Evolutionary conservation across 768 basidiomycete species (phyloP).

Genomic region (Nevesoporus exiguus): DNA sequence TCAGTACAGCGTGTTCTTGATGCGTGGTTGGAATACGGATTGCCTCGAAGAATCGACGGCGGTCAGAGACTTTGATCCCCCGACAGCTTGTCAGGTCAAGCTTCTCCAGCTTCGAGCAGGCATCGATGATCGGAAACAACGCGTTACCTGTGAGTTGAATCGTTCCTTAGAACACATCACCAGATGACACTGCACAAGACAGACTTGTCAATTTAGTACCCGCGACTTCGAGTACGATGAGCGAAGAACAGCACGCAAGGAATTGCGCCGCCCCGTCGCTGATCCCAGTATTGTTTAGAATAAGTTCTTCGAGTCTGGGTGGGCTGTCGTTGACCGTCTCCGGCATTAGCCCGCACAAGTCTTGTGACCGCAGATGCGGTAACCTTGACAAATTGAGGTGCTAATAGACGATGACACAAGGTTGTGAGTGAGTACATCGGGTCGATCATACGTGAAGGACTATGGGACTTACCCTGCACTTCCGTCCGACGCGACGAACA

Average conservation of each 20-base stretch:
- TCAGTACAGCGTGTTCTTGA: background rate
- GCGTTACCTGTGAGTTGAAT: slow-evolving; percentile 41
- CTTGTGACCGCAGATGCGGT: slow-evolving; percentile 44
- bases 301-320: slow-evolving; percentile 45
- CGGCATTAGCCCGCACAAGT: slow-evolving; percentile 48
- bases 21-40: slow-evolving; percentile 6
- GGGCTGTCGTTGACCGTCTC: slow-evolving; percentile 13
- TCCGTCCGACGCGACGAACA: slow-evolving; percentile 51
- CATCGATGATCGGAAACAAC: slow-evolving; percentile 55
- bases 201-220: slow-evolving; percentile 60
- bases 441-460: background rate
- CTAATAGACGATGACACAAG: slow-evolving; percentile 31
- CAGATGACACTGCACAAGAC: slow-evolving; percentile 13
- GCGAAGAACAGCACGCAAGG: slow-evolving; percentile 48
- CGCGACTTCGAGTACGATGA: slow-evolving; percentile 49
- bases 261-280: slow-evolving; percentile 54
- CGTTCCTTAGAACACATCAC: background rate
- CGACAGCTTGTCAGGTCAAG: slow-evolving; percentile 67
- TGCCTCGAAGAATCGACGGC: slow-evolving; percentile 66
- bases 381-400: slow-evolving; percentile 58
- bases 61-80: slow-evolving; percentile 53
- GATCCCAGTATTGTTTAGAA: slow-evolving; percentile 58
- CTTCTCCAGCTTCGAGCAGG: slow-evolving; percentile 48
- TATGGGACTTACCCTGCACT: slow-evolving; percentile 47
- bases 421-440: background rate